These are phyloP conservation scores for Dendrothele bispora DNA, from an alignment of 768 basidiomycete genomes.

Conservation along the genomic window DNA sequence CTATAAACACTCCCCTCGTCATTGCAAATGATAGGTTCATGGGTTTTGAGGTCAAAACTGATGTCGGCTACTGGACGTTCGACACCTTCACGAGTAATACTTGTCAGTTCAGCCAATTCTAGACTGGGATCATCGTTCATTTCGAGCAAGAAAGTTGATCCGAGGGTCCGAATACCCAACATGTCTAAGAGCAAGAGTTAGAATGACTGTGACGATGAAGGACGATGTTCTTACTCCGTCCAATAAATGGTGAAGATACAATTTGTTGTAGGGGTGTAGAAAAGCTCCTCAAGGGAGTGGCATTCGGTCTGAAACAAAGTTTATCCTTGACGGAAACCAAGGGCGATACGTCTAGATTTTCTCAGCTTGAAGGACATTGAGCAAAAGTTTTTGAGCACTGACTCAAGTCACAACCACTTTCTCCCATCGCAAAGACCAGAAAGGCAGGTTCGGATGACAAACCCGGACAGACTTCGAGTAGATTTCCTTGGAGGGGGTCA, in stretches of 20 bases:
- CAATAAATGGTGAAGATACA: conserved; percentile 26
- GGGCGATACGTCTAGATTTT: conserved; percentile 48
- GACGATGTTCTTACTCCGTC: not conserved
- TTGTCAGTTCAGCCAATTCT: conserved; percentile 31
- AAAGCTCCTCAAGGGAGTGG: conserved; percentile 45
- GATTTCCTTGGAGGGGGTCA: conserved; percentile 58
- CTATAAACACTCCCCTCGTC: conserved; percentile 52
- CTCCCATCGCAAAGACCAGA: conserved; percentile 65
- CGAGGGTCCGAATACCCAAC: conserved; percentile 32
- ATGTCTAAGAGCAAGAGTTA: conserved; percentile 14
- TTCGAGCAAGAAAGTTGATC: conserved; percentile 40
- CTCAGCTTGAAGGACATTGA: not conserved
- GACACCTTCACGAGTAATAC: conserved; percentile 38
- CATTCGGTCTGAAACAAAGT: conserved; percentile 36
- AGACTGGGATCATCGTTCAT: conserved; percentile 19
- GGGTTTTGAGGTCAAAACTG: conserved; percentile 31
- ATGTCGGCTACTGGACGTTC: conserved; percentile 49
- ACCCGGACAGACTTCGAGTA: conserved; percentile 39
- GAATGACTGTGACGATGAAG: conserved; percentile 12
- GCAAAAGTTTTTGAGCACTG: conserved; percentile 20
- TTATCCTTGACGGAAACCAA: conserved; percentile 28
- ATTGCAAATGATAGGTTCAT: conserved; percentile 44
- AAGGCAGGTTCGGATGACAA: conserved; percentile 25
- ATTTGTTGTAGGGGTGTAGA: conserved; percentile 73
- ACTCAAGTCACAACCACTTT: conserved; percentile 62